Evolutionary conservation across 2,329 filamentous ascomycete species (phyloP).

Genomic region (Nigrospora oryzae): DNA sequence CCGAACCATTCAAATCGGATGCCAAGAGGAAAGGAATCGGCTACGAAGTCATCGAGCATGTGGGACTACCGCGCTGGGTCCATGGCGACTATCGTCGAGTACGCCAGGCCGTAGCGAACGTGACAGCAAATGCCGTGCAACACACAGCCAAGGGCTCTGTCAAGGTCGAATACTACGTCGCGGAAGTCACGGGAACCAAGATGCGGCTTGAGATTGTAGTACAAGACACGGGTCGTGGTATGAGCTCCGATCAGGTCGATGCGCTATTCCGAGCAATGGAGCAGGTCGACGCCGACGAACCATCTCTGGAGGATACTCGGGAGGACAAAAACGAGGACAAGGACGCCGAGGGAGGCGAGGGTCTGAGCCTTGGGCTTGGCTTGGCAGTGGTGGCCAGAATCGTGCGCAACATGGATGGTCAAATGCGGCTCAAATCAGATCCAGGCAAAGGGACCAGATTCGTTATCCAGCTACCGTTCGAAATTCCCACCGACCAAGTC

Average conservation of each 20-base stretch:
- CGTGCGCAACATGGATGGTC: slow-evolving; percentile 84
- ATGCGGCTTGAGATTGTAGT: slow-evolving; percentile 66
- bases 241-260: slow-evolving; percentile 45
- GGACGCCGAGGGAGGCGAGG: slow-evolving; percentile 18
- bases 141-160: slow-evolving; percentile 63
- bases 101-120: slow-evolving; percentile 75
- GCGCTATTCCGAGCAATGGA: slow-evolving; percentile 50
- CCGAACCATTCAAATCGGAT: slow-evolving; percentile 64
- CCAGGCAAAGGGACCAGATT: slow-evolving; percentile 76
- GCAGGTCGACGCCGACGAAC: slow-evolving; percentile 29
- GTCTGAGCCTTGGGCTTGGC: slow-evolving; percentile 62
- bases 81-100: slow-evolving; percentile 72
- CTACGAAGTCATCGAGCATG: slow-evolving; percentile 60
- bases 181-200: slow-evolving; percentile 40
- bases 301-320: slow-evolving; percentile 29
- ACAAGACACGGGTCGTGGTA: slow-evolving; percentile 67
- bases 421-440: slow-evolving; percentile 76
- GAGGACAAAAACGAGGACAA: slow-evolving; percentile 17
- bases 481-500: slow-evolving; percentile 42
- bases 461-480: slow-evolving; percentile 70
- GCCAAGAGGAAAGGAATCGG: slow-evolving; percentile 66
- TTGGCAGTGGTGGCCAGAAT: slow-evolving; percentile 83
- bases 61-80: slow-evolving; percentile 61
- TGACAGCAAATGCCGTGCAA: slow-evolving; percentile 78
- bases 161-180: slow-evolving; percentile 60